phyloP scores from a whole-genome alignment of 129 eudicot genomes.

The Centella asiatica region DNA sequence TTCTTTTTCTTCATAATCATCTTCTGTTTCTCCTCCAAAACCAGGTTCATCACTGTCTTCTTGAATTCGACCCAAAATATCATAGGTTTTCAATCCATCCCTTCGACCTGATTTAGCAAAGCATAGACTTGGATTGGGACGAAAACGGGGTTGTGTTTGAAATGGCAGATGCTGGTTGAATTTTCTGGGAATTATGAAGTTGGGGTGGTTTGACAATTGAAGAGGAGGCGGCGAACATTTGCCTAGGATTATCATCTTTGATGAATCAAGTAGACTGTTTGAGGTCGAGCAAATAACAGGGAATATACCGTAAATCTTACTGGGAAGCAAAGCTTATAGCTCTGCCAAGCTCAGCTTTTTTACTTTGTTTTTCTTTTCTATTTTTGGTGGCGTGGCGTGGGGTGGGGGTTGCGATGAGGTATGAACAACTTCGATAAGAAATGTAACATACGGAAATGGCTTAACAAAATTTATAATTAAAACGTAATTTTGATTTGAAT shows the following conservation, averaged over 20 bases:
- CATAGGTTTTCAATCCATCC: constrained; percentile 24
- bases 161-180: constrained; percentile 20
- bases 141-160: constrained; percentile 9
- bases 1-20: too few species aligned
- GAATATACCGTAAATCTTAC: too few species aligned
- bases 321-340: too few species aligned
- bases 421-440: too few species aligned
- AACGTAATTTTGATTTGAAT: too few species aligned
- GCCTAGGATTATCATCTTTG: constrained; percentile 21
- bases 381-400: too few species aligned
- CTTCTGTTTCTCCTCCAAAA: too few species aligned
- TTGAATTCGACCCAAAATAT: constrained; percentile 26
- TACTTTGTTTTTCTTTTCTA: too few species aligned
- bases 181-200: constrained; percentile 6
- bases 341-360: too few species aligned
- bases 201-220: constrained; percentile 3
- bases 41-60: constrained; percentile 32
- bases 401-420: too few species aligned
- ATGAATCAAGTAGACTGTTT: neutral
- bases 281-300: neutral
- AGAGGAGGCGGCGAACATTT: constrained; percentile 1
- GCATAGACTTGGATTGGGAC: constrained; percentile 6
- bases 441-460: too few species aligned
- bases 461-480: too few species aligned
- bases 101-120: constrained; percentile 25